Evolutionary conservation across 2,329 filamentous ascomycete genomes (phyloP).

Genomic region (Cercospora zeae-maydis): DNA sequence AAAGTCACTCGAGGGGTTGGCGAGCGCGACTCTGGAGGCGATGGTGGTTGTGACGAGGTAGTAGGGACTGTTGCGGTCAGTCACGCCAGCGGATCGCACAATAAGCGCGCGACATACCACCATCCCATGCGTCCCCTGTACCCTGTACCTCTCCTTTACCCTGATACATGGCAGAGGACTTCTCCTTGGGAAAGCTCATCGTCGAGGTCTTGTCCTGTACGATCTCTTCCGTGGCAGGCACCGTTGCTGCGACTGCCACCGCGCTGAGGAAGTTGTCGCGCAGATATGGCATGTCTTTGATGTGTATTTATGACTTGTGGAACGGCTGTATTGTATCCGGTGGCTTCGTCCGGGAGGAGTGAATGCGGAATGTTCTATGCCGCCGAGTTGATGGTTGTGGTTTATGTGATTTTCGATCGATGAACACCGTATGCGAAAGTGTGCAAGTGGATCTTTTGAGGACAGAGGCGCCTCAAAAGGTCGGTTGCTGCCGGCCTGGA

Average conservation of each 20-base stretch:
- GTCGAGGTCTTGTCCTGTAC: not conserved
- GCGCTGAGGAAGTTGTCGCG: constrained; percentile 1
- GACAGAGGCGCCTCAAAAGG: constrained; percentile 2
- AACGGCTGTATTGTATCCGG: not conserved
- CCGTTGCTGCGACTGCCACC: not conserved
- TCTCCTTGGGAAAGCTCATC: not conserved
- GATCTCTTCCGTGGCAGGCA: not conserved
- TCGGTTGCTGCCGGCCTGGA: constrained; percentile 1
- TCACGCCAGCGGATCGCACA: not conserved
- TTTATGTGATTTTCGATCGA: not conserved
- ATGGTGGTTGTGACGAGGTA: constrained; percentile 25
- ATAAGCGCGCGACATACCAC: not conserved
- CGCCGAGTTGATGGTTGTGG: not conserved
- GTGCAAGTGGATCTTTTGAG: not conserved
- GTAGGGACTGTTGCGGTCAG: constrained; percentile 7
- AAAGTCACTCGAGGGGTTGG: constrained; percentile 24
- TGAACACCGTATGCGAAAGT: not conserved
- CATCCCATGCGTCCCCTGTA: not conserved
- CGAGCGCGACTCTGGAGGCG: constrained; percentile 24
- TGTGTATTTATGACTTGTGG: not conserved
- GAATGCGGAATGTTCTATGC: not conserved
- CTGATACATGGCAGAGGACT: not conserved
- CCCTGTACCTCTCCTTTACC: not conserved
- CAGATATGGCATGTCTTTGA: constrained; percentile 14
- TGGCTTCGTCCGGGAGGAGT: not conserved